Evolutionary conservation across 768 basidiomycete species (phyloP).

Genomic region (Calocera cornea): DNA sequence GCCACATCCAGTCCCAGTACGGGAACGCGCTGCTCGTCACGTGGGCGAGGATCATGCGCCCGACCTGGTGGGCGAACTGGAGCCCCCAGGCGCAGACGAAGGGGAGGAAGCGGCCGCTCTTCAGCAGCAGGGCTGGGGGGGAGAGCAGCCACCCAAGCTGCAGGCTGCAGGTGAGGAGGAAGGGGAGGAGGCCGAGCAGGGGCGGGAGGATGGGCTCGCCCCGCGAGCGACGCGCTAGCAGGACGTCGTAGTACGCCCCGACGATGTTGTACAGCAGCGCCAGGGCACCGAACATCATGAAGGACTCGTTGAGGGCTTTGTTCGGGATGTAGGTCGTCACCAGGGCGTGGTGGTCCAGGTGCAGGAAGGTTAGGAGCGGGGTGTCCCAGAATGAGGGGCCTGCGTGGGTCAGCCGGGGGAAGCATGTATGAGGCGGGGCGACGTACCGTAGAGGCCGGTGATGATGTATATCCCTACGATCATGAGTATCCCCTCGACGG

Average conservation of each 20-base stretch:
- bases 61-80: slow-evolving; percentile 70
- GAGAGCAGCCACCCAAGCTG: slow-evolving; percentile 73
- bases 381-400: slow-evolving; percentile 75
- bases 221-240: neutral
- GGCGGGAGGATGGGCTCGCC: slow-evolving; percentile 32
- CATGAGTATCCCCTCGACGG: slow-evolving; percentile 90
- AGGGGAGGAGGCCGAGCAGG: slow-evolving; percentile 66
- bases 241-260: slow-evolving; percentile 35
- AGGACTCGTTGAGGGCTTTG: slow-evolving; percentile 66
- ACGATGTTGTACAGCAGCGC: slow-evolving; percentile 70
- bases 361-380: slow-evolving; percentile 40
- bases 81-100: slow-evolving; percentile 90
- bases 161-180: slow-evolving; percentile 50
- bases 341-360: slow-evolving; percentile 38
- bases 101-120: slow-evolving; percentile 67
- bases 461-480: slow-evolving; percentile 63
- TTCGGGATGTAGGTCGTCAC: slow-evolving; percentile 43
- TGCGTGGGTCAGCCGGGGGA: slow-evolving; percentile 20
- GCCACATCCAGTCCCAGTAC: slow-evolving; percentile 73
- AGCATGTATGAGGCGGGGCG: slow-evolving; percentile 6
- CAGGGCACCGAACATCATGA: slow-evolving; percentile 68
- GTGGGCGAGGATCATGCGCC: slow-evolving; percentile 85
- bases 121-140: slow-evolving; percentile 54
- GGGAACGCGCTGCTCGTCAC: slow-evolving; percentile 77
- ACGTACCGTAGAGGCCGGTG: slow-evolving; percentile 57